Percentiles rank a stretch among this genome's conserved stretches.
Evolutionary conservation across 495 filamentous ascomycete species (phyloP).

Genomic region (Penicillium maclennaniae): DNA sequence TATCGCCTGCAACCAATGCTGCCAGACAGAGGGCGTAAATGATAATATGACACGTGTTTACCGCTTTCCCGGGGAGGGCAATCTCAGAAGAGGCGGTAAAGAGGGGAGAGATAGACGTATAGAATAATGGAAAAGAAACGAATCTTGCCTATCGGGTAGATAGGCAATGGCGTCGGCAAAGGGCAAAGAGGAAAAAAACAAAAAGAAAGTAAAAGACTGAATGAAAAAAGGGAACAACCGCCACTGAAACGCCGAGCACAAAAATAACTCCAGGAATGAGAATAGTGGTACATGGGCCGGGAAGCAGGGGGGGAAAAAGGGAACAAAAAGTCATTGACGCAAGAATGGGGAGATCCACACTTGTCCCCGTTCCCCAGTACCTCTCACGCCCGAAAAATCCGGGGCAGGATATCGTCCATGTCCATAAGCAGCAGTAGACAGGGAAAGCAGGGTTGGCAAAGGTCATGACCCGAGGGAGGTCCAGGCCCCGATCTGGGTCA

Average conservation of each 20-base stretch:
- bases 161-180: neutral
- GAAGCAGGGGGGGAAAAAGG: slow-evolving; percentile 1
- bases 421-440: neutral
- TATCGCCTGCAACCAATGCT: slow-evolving; percentile 12
- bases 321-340: neutral
- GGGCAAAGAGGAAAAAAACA: neutral
- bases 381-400: neutral
- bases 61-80: slow-evolving; percentile 4
- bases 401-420: neutral
- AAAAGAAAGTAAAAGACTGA: neutral
- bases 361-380: neutral
- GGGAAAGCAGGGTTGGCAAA: neutral
- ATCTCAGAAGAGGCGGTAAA: slow-evolving; percentile 1
- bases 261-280: slow-evolving; percentile 3
- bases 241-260: neutral
- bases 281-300: slow-evolving; percentile 10
- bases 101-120: neutral
- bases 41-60: slow-evolving; percentile 22
- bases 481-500: slow-evolving; percentile 3
- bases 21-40: slow-evolving; percentile 9
- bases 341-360: slow-evolving; percentile 2
- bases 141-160: too few relatives aligned
- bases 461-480: neutral
- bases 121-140: neutral
- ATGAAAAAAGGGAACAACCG: neutral